phyloP scores from a whole-genome alignment of 495 filamentous ascomycete genomes.

The Xylaria acuta region DNA sequence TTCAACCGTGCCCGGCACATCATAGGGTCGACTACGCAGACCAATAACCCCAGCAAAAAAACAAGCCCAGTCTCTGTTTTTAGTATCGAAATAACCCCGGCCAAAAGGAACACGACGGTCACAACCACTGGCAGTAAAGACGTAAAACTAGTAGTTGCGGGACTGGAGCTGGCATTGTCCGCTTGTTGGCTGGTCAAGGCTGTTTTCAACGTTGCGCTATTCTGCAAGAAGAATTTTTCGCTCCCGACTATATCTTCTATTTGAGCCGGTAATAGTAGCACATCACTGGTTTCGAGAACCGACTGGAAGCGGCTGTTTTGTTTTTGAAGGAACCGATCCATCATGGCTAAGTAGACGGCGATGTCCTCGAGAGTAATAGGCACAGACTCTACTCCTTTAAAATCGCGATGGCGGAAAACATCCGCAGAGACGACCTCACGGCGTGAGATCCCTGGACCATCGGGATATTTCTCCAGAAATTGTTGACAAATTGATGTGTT shows the following conservation, averaged over 20 bases:
- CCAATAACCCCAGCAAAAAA: neutral
- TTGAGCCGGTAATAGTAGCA: neutral
- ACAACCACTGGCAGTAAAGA: too few species aligned
- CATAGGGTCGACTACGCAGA: neutral
- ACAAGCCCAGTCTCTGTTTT: too few species aligned
- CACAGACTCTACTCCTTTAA: neutral
- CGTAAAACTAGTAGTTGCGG: too few species aligned
- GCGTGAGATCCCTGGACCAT: neutral
- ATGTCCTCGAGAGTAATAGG: neutral
- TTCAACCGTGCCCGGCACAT: too few species aligned
- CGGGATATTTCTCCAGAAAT: slow-evolving; percentile 11
- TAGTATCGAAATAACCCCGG: neutral
- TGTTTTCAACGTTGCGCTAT: neutral
- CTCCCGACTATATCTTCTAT: neutral
- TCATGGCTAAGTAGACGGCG: neutral
- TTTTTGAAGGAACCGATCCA: slow-evolving; percentile 4
- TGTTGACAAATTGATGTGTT: slow-evolving; percentile 19
- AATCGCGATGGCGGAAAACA: neutral
- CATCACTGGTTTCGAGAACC: neutral
- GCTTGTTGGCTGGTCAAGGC: neutral
- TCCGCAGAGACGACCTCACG: neutral
- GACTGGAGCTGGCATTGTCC: neutral
- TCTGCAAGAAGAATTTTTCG: neutral
- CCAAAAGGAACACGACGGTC: neutral
- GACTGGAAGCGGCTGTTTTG: slow-evolving; percentile 9